Base-by-base conservation (phyloP, 2,329 filamentous ascomycete genomes). In the Nemania serpens region DNA sequence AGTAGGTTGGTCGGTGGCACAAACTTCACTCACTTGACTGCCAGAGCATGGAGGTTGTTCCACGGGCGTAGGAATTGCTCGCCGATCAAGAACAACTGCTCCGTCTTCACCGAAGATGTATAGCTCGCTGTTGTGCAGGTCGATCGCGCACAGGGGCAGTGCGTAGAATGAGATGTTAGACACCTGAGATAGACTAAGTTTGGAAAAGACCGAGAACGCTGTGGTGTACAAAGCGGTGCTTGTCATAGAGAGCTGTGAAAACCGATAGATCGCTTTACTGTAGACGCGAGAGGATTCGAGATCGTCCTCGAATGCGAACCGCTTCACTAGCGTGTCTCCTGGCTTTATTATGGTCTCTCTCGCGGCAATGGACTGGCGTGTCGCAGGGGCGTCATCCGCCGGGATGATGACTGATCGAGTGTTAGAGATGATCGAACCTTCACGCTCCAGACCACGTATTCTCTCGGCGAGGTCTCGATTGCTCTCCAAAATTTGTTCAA, bases 211-310 rank as follows among this genome's bases (percentile, higher is more conserved):
- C 2, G 36, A 43, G 5, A 57, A 37, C 2, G 54, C 46, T 1
- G 54, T 57, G 12, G 45, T 43, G 11, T 57, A 36, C n/a, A 57
- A 9, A n/a, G 54, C 54, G 13, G 46, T 57, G 15, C 36, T 50
- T 29, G 45, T 43, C 15, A 57, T 2, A 10, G 54, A 57, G 11
- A 36, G 5, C 37, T 43, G 36, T 6, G 54, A 57, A 22, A 17
- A 18, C 5, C 41, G 17, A 25, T 50, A 45, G 11, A 45, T 36
- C 6, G 54, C 46, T 36, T 37, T 43, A 5, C 18, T 34, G 36
- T 57, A 57, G 17, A 43, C 54, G 18, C 46, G 54, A 33, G 54
- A 57, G 11, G 36, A n/a, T n/a, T 36, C 22, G 17, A 57, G 54
- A 17, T 57, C 54, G 6, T 36, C 36, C 18, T 57, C 54, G 37